Percentiles rank a stretch among this genome's conserved stretches.
phyloP scores from a whole-genome alignment of 2,329 filamentous ascomycete species.

The Gliomastix tumulicola region DNA sequence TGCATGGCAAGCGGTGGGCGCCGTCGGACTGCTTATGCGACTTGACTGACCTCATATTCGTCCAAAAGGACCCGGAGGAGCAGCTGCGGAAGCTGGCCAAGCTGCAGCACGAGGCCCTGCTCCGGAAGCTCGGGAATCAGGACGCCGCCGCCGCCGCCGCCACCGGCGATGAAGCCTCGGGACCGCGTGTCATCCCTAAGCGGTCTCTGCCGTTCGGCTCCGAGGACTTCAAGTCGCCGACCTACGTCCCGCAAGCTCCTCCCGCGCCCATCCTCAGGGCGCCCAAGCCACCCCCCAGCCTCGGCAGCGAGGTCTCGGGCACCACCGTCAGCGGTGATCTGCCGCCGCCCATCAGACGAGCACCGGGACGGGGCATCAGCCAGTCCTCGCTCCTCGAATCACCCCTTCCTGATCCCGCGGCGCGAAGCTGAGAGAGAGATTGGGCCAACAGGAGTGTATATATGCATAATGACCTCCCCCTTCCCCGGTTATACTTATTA shows the following conservation, averaged over 20 bases:
- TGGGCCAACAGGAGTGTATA: no score
- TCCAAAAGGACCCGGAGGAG: slow-evolving; percentile 58
- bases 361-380: no score
- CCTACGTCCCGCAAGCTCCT: not conserved
- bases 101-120: slow-evolving; percentile 57
- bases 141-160: slow-evolving; percentile 13
- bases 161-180: slow-evolving; percentile 13
- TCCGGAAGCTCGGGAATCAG: slow-evolving; percentile 40
- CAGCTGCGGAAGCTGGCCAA: slow-evolving; percentile 65
- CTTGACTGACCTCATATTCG: slow-evolving; percentile 43
- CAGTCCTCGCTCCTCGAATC: no score
- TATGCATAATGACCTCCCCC: no score
- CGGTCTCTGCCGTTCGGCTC: slow-evolving; percentile 47
- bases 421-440: no score
- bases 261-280: no score
- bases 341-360: no score
- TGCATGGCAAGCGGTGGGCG: slow-evolving; percentile 42
- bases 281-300: no score
- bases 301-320: no score
- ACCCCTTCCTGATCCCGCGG: no score
- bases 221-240: slow-evolving; percentile 24
- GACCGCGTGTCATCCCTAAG: slow-evolving; percentile 36
- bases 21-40: slow-evolving; percentile 47
- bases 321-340: no score
- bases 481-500: no score